phyloP scores from a whole-genome alignment of 306 rosid species.

The Ochetophila trinervis region DNA sequence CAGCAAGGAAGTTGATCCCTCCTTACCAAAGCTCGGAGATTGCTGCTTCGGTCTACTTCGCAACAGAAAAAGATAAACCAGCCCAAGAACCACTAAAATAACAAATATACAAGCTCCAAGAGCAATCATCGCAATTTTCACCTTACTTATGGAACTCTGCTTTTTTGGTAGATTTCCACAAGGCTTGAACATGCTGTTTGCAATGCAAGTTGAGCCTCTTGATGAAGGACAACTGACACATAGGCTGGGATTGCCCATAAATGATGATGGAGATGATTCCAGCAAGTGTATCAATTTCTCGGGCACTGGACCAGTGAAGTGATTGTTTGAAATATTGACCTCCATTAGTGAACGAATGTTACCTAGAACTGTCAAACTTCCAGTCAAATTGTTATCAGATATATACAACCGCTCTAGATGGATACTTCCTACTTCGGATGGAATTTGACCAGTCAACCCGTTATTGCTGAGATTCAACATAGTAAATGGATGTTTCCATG shows the following conservation, averaged over 20 bases:
- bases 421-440: conserved; percentile 41
- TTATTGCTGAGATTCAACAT: conserved; percentile 76
- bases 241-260: conserved; percentile 55
- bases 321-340: conserved; percentile 61
- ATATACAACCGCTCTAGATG: conserved; percentile 47
- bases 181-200: conserved; percentile 32
- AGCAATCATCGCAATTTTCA: conserved; percentile 45
- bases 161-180: conserved; percentile 41
- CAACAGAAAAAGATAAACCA: conserved; percentile 28
- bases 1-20: conserved; percentile 44
- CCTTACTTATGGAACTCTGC: conserved; percentile 32
- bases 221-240: conserved; percentile 48
- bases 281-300: conserved; percentile 42
- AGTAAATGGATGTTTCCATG: conserved; percentile 41
- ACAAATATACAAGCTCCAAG: conserved; percentile 51
- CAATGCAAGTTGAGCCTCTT: conserved; percentile 32
- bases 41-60: conserved; percentile 37
- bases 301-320: conserved; percentile 62
- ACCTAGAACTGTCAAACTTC: conserved; percentile 45
- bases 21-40: conserved; percentile 14
- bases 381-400: conserved; percentile 73
- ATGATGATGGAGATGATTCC: conserved; percentile 41
- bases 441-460: conserved; percentile 60
- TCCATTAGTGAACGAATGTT: conserved; percentile 39
- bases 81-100: conserved; percentile 35